phyloP scores from a whole-genome alignment of 306 rosid species.

The Vachellia collinsii region DNA sequence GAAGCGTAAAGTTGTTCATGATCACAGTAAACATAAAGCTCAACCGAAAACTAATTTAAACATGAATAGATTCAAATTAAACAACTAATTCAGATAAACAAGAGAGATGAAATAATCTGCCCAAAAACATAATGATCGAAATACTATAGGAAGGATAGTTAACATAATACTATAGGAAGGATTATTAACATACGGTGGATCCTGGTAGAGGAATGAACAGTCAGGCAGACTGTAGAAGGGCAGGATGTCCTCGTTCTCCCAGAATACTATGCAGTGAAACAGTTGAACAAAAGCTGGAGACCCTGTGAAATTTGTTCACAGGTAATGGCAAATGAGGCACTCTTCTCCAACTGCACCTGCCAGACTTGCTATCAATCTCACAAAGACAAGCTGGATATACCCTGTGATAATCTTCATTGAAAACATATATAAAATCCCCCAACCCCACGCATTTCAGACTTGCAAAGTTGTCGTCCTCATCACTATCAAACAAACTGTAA shows the following conservation, averaged over 20 bases:
- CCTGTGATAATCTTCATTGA: slow-evolving; percentile 72
- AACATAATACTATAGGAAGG: not conserved
- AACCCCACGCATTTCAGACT: slow-evolving; percentile 83
- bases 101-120: not conserved
- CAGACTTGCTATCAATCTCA: slow-evolving; percentile 55
- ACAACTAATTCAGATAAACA: not conserved
- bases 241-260: slow-evolving; percentile 38
- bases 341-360: slow-evolving; percentile 66
- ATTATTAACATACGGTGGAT: not conserved
- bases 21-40: not conserved
- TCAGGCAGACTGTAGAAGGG: slow-evolving; percentile 32
- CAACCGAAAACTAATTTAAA: slow-evolving; percentile 10
- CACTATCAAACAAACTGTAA: slow-evolving; percentile 65
- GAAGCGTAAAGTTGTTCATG: not conserved
- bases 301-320: slow-evolving; percentile 75
- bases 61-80: not conserved
- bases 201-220: slow-evolving; percentile 35
- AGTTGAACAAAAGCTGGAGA: slow-evolving; percentile 72
- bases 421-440: slow-evolving; percentile 77
- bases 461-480: slow-evolving; percentile 79
- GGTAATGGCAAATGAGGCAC: slow-evolving; percentile 73
- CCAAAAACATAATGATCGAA: not conserved
- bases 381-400: slow-evolving; percentile 83
- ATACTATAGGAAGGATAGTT: not conserved
- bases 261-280: slow-evolving; percentile 59